These are phyloP conservation scores for Byssothecium circinans DNA, from an alignment of 2,329 filamentous ascomycete genomes.

Conservation along the genomic window DNA sequence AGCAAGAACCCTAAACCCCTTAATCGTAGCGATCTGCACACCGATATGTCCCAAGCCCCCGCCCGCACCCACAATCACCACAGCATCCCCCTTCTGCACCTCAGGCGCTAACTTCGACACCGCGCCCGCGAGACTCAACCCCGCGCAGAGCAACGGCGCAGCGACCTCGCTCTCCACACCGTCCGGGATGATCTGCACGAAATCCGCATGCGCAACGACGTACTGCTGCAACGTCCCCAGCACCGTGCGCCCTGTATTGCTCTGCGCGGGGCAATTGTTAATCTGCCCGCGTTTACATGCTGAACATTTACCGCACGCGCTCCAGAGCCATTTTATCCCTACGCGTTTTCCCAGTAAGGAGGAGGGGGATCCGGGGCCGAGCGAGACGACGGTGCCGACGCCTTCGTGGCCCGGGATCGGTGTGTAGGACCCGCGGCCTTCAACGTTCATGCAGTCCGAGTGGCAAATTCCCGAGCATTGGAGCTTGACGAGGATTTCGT, in stretches of 20 bases:
- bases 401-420: conserved; percentile 53
- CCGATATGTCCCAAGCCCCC: conserved; percentile 79
- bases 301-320: conserved; percentile 44
- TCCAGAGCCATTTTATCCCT: conserved; percentile 52
- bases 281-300: conserved; percentile 40
- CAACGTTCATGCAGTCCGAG: conserved; percentile 51
- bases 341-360: conserved; percentile 42
- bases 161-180: conserved; percentile 42
- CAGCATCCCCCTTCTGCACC: conserved; percentile 69
- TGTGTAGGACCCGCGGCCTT: conserved; percentile 46
- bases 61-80: conserved; percentile 83
- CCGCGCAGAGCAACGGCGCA: conserved; percentile 41
- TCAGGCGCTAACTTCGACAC: conserved; percentile 84
- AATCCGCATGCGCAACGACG: conserved; percentile 35
- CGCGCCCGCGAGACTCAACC: conserved; percentile 68
- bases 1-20: conserved; percentile 80
- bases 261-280: conserved; percentile 48
- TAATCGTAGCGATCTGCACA: conserved; percentile 78
- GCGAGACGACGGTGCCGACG: conserved; percentile 46
- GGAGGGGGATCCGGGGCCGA: conserved; percentile 30
- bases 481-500: conserved; percentile 51
- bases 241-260: conserved; percentile 47
- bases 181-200: conserved; percentile 37
- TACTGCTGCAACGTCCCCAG: conserved; percentile 43
- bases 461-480: conserved; percentile 54